Evolutionary conservation across 176 grass and related monocot species (phyloP).

Genomic region (Eremochloa ophiuroides): DNA sequence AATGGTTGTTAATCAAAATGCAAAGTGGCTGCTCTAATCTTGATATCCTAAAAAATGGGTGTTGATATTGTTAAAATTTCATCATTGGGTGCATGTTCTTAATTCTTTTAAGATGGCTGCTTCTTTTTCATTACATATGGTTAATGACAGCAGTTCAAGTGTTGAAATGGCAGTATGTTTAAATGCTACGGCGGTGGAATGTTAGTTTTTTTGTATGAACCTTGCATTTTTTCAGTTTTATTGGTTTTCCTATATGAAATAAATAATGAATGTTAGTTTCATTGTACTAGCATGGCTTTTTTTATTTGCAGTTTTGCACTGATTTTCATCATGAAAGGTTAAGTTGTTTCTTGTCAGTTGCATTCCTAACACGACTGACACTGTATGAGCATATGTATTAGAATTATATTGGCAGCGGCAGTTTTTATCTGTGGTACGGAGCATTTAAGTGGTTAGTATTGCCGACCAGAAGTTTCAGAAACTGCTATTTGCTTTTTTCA

Average conservation of each 20-base stretch:
- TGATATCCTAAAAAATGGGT: slow-evolving; percentile 3
- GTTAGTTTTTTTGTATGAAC: neutral
- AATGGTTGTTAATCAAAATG: neutral
- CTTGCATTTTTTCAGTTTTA: neutral
- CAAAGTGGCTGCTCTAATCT: neutral
- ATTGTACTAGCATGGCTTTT: neutral
- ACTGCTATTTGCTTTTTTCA: neutral
- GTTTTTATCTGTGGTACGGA: neutral
- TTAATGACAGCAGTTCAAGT: neutral
- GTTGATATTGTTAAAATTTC: neutral
- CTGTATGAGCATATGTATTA: neutral
- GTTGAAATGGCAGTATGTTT: neutral
- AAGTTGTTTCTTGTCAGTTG: neutral
- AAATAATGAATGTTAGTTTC: neutral
- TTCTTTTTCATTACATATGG: neutral
- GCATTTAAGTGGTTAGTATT: neutral
- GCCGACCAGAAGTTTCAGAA: neutral
- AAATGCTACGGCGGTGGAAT: neutral
- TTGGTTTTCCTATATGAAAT: neutral
- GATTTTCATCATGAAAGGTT: neutral
- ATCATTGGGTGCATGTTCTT: neutral
- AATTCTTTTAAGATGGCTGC: neutral
- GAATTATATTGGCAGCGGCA: neutral
- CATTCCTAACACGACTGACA: neutral
- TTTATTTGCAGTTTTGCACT: neutral